Evolutionary conservation across 495 filamentous ascomycete genomes (phyloP).

Genomic region (Podospora anserina): DNA sequence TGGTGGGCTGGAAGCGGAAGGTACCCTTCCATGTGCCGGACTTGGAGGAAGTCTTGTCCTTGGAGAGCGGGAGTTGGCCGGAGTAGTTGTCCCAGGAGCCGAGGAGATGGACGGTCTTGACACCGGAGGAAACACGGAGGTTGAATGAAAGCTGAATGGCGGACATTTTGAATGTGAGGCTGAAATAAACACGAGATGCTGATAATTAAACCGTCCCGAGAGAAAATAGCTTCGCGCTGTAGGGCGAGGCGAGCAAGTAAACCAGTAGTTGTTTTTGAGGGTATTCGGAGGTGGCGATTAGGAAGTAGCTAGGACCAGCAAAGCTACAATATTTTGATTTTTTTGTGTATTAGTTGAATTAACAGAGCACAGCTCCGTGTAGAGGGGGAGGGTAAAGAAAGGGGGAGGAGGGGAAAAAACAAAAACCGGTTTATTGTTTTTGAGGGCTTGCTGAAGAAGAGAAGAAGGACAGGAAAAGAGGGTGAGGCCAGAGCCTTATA

Average conservation of each 20-base stretch:
- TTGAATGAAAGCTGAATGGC: constrained; percentile 81
- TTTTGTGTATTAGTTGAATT: constrained; percentile 34
- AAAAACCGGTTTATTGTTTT: constrained; percentile 59
- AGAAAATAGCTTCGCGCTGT: constrained; percentile 25
- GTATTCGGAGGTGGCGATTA: constrained; percentile 34
- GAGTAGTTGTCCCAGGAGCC: constrained; percentile 98
- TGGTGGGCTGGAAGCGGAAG: constrained; percentile 86
- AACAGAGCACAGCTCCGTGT: constrained; percentile 55
- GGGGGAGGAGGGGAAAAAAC: constrained; percentile 49
- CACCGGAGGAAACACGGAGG: constrained; percentile 91
- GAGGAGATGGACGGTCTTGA: constrained; percentile 96
- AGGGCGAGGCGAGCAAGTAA: constrained; percentile 58
- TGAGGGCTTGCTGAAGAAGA: constrained; percentile 74
- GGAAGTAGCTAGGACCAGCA: constrained; percentile 46
- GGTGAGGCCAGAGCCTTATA: constrained; percentile 48
- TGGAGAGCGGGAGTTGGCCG: constrained; percentile 86
- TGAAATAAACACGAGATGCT: constrained; percentile 23
- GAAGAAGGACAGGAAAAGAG: constrained; percentile 44
- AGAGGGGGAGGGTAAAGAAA: constrained; percentile 48
- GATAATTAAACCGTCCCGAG: constrained; percentile 34
- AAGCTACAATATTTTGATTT: constrained; percentile 40
- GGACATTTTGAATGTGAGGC: constrained; percentile 62
- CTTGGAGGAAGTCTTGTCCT: constrained; percentile 74
- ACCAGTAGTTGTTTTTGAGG: constrained; percentile 42
- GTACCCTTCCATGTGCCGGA: constrained; percentile 88